Evolutionary conservation across 106 monocot species (phyloP), one percentile per base, ranked within the genome.

Genomic region (Xerophyta viscosa): DNA sequence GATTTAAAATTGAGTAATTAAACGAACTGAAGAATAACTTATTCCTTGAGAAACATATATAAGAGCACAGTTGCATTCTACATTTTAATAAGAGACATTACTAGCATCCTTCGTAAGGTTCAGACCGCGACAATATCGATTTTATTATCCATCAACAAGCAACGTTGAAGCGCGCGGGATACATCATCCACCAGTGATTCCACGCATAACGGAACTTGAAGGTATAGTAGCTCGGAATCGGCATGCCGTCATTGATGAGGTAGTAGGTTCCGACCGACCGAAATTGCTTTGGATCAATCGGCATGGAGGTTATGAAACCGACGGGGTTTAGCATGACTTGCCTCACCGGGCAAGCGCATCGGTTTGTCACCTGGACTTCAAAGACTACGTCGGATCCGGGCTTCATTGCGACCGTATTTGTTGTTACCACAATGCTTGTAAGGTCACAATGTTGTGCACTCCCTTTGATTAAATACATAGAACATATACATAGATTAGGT

Each of bases 291-390:
- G 62, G 63, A 22, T 75, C 69, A 10, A 75, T 58, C 17, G 29
- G 23, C 20, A 39, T 37, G 20, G 75, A 69, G 64, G 63, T 75
- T 13, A 50, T 24, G 47, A 75, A 75, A 14, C 75, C 75, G n/a
- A 44, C 37, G 0, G 69, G 52, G 6, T 27, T 42, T 10, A 75
- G 29, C 24, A 47, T 36, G 15, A 75, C 45, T 22, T 31, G 44
- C 22, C n/a, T 29, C 37, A 59, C 44, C 11, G 58, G 7, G 52
- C 75, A 75, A 2, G 20, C 25, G 69, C 75, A 75, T 4, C 46
- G 39, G 69, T 75, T 75, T 58, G 28, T 68, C 46, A 75, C 58
- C 58, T 63, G 52, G 33, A 75, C 75, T 57, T 75, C 69, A 24
- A 75, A 69, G 50, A 69, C 46, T 15, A 52, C 42, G 31, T 75